Conservation (phyloP, 2,329 filamentous ascomycete species). For the Escovopsis sp. region DNA sequence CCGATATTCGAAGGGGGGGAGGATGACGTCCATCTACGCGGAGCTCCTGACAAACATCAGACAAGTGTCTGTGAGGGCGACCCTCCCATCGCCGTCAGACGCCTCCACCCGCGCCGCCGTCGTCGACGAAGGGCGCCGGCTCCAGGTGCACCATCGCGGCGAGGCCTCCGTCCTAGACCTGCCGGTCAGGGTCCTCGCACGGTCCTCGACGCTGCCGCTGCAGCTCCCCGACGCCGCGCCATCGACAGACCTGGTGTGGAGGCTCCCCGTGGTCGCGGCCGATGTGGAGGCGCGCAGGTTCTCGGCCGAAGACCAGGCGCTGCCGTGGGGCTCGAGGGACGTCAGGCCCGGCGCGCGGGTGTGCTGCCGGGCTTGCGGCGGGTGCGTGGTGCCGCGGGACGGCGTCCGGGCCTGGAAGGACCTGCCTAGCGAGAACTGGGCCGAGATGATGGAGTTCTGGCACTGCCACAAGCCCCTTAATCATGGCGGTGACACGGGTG, state of each 20-base stretch:
- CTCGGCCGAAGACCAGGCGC: constrained; percentile 22
- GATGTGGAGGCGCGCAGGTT: constrained; percentile 13
- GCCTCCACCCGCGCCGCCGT: constrained; percentile 29
- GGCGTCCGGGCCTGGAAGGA: constrained; percentile 62
- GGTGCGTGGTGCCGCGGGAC: constrained; percentile 22
- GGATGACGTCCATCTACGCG: constrained; percentile 37
- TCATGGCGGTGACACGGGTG: constrained; percentile 37
- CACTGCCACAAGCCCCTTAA: constrained; percentile 79
- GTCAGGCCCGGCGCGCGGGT: constrained; percentile 28
- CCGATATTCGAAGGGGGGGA: neutral
- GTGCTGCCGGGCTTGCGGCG: constrained; percentile 25
- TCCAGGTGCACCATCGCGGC: constrained; percentile 35
- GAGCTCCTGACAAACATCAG: constrained; percentile 51
- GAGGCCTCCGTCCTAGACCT: constrained; percentile 22
- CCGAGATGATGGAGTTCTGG: constrained; percentile 99
- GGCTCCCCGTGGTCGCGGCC: constrained; percentile 28
- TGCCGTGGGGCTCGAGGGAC: constrained; percentile 43
- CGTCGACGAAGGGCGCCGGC: constrained; percentile 26
- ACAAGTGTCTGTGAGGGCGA: constrained; percentile 44
- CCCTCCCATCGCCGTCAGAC: constrained; percentile 29
- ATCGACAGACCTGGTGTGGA: constrained; percentile 33
- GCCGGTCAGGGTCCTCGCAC: constrained; percentile 25
- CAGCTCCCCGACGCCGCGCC: constrained; percentile 15
- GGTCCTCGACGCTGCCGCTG: constrained; percentile 22
- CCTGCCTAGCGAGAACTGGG: constrained; percentile 92